Evolutionary conservation across 306 rosid species (phyloP).

Genomic region (Quercus parvula): DNA sequence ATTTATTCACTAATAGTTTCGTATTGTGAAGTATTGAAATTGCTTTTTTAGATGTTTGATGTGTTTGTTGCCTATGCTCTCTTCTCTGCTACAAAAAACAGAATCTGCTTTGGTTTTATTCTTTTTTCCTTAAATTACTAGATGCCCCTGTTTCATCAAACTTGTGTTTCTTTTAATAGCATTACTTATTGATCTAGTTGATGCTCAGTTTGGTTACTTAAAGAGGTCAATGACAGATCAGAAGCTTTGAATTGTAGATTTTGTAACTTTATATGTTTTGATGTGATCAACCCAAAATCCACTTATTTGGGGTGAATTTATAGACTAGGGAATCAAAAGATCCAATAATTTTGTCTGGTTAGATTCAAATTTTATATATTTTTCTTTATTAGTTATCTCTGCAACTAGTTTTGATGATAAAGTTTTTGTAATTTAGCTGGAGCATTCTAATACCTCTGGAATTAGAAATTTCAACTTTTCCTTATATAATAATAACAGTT

Average conservation of each 20-base stretch:
- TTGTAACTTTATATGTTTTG: conserved; percentile 17
- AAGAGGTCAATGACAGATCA: conserved; percentile 12
- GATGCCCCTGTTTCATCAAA: conserved; percentile 47
- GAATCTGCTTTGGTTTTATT: neutral
- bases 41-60: conserved; percentile 14
- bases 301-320: conserved; percentile 9
- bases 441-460: neutral
- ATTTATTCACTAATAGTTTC: conserved; percentile 8
- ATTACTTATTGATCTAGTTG: conserved; percentile 5
- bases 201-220: conserved; percentile 15
- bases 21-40: neutral
- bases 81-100: too few species aligned
- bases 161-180: conserved; percentile 29
- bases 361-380: conserved; percentile 8
- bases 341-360: conserved; percentile 10
- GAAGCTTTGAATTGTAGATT: neutral
- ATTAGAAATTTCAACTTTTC: neutral
- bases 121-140: neutral
- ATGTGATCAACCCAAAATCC: conserved; percentile 22
- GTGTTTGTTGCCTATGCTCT: conserved; percentile 3
- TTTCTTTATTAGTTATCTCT: conserved; percentile 3
- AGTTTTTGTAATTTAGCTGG: neutral
- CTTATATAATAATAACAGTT: too few species aligned
- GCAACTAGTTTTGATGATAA: neutral
- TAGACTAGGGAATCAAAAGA: neutral